Conservation (phyloP, 306 rosid genomes). For the Hylodesmum podocarpum region DNA sequence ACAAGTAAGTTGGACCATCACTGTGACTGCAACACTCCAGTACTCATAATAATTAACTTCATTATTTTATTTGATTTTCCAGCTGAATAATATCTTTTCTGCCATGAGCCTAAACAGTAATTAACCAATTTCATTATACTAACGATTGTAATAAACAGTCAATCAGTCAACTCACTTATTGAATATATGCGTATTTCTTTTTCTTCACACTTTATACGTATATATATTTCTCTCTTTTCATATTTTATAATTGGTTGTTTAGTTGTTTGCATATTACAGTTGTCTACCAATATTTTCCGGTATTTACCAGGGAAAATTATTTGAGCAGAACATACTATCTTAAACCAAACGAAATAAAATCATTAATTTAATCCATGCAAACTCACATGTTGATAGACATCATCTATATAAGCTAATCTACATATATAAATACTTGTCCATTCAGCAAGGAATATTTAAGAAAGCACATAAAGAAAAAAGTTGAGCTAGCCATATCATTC, state of each 20-base stretch:
- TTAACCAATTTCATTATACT: too few species aligned
- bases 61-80: background rate
- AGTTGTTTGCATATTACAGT: too few species aligned
- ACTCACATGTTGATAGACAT: background rate
- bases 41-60: background rate
- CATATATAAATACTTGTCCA: constrained; percentile 24
- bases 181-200: too few species aligned
- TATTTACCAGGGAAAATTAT: background rate
- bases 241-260: too few species aligned
- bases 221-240: too few species aligned
- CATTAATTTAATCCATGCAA: background rate
- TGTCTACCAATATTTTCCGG: too few species aligned
- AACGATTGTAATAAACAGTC: too few species aligned
- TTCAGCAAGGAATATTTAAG: constrained; percentile 31
- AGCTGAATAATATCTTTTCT: background rate
- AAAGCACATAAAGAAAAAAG: constrained; percentile 33
- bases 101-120: background rate
- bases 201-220: too few species aligned
- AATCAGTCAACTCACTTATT: too few species aligned
- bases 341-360: constrained; percentile 17
- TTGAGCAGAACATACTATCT: background rate
- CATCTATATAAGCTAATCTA: background rate
- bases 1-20: constrained; percentile 31
- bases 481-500: background rate
- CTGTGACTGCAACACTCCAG: constrained; percentile 1